phyloP scores from a whole-genome alignment of 306 rosid species.

The Trichosanthes truncata region DNA sequence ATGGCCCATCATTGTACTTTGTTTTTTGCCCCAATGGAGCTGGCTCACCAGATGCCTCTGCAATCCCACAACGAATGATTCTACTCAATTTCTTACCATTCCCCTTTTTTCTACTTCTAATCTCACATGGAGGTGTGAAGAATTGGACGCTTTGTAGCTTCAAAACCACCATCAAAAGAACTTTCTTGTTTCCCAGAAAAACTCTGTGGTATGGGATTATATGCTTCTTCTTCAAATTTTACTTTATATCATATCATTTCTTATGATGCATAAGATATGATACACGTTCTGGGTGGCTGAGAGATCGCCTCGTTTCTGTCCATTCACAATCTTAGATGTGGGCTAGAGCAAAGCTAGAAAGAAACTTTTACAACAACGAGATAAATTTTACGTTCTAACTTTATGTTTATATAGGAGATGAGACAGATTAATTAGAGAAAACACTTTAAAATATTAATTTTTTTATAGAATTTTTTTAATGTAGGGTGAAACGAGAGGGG shows the following conservation, averaged over 20 bases:
- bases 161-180: slow-evolving; percentile 4
- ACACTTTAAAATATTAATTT: too few species aligned
- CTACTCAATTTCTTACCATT: background rate
- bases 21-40: slow-evolving; percentile 83
- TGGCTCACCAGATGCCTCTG: slow-evolving; percentile 70
- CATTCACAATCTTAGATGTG: background rate
- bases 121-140: background rate
- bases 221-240: background rate
- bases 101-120: background rate
- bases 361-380: too few species aligned
- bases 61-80: slow-evolving; percentile 47
- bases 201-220: background rate
- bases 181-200: background rate
- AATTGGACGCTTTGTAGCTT: slow-evolving; percentile 26
- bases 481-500: too few species aligned
- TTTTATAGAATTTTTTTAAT: too few species aligned
- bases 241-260: background rate
- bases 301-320: background rate
- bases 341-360: background rate
- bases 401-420: background rate
- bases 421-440: background rate
- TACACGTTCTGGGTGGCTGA: background rate
- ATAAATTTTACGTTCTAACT: background rate
- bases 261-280: background rate
- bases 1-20: slow-evolving; percentile 56